Evolutionary conservation across 2,329 filamentous ascomycete species (phyloP).

Genomic region (Colletotrichum plurivorum): DNA sequence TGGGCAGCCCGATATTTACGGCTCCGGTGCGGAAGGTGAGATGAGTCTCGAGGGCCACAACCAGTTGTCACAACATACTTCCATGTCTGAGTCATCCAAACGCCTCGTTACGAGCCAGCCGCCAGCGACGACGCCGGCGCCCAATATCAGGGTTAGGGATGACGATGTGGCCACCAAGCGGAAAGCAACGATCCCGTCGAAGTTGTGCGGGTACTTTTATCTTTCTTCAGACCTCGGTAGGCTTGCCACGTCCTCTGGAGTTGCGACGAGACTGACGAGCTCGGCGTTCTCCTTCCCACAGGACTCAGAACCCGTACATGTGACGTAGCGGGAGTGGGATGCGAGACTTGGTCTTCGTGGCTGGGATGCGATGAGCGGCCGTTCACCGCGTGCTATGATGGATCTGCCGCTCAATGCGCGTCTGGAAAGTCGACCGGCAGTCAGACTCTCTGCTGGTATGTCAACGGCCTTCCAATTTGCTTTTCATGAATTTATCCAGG

Average conservation of each 20-base stretch:
- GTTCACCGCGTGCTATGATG: constrained; percentile 1
- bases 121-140: background rate
- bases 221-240: constrained; percentile 5
- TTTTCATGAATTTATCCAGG: background rate
- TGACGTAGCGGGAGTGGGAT: background rate
- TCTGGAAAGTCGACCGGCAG: background rate
- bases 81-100: background rate
- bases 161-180: background rate
- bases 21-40: background rate
- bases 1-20: no score
- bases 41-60: background rate
- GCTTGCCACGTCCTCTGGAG: background rate
- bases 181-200: constrained; percentile 63
- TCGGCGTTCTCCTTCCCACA: background rate
- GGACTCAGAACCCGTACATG: constrained; percentile 15
- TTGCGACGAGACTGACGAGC: background rate
- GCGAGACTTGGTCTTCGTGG: background rate
- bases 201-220: constrained; percentile 59
- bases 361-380: constrained; percentile 7
- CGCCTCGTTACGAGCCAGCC: background rate
- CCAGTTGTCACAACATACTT: background rate
- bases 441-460: constrained; percentile 34
- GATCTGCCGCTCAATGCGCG: constrained; percentile 5
- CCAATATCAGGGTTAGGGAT: background rate
- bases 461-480: background rate